Conservation (phyloP, 208 protist genomes). For the Porcisia hertigi region DNA sequence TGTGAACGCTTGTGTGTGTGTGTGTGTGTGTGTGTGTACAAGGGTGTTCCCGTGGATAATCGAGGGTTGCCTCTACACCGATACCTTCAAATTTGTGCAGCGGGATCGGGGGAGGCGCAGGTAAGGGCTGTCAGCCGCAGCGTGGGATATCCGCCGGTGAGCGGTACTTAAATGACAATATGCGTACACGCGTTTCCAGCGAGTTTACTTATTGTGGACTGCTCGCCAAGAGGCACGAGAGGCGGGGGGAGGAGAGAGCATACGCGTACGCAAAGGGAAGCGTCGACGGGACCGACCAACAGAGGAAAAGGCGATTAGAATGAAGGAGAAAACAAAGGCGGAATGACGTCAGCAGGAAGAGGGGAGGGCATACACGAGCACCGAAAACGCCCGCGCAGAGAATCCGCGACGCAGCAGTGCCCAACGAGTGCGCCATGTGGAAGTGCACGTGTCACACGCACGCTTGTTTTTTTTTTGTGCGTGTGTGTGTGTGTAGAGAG, state of each 20-base stretch:
- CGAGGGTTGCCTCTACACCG: background rate
- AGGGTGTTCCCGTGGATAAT: background rate
- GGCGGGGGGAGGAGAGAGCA: background rate
- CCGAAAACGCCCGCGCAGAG: background rate
- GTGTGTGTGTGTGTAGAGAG: background rate
- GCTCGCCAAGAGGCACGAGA: too few species aligned
- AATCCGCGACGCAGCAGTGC: background rate
- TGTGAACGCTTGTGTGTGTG: too few species aligned
- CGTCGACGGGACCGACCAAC: background rate
- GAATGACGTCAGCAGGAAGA: background rate
- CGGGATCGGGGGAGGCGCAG: background rate
- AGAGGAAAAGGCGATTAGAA: background rate
- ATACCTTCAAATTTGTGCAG: background rate
- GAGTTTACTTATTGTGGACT: background rate
- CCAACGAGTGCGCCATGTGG: background rate
- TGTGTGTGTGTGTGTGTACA: background rate
- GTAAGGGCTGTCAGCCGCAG: background rate
- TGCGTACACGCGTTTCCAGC: background rate
- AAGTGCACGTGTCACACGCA: background rate
- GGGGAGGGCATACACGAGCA: background rate
- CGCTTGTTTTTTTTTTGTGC: background rate
- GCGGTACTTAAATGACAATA: conserved; percentile 2
- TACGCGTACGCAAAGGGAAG: background rate
- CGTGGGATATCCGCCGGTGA: conserved; percentile 2
- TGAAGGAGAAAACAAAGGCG: background rate